A percentile compares a stretch with the other conserved stretches of the same genome.
phyloP scores from a whole-genome alignment of 108 stramenopile genomes.

The Poteriospumella lacustris region DNA sequence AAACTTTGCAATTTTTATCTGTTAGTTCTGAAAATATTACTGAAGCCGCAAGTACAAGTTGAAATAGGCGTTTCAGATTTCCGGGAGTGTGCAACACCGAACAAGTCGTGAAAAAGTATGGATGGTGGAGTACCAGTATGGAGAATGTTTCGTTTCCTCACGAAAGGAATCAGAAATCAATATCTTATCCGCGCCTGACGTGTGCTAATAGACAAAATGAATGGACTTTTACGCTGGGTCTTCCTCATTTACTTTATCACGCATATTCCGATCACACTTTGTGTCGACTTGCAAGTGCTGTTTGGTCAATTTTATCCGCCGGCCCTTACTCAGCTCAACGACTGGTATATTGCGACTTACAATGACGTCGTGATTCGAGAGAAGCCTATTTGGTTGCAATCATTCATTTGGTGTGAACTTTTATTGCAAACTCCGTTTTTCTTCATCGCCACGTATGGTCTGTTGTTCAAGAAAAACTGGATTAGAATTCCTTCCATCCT shows the following conservation, averaged over 20 bases:
- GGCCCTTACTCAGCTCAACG: constrained; percentile 53
- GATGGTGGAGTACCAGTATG: too few species aligned
- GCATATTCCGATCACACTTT: constrained; percentile 72
- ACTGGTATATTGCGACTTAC: constrained; percentile 60
- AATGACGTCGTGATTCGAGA: constrained; percentile 3
- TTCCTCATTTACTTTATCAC: constrained; percentile 68
- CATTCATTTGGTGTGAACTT: constrained; percentile 60
- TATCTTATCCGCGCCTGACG: too few species aligned
- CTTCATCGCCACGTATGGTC: constrained; percentile 54
- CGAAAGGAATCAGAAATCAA: too few species aligned
- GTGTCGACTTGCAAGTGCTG: constrained; percentile 66
- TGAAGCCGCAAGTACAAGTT: too few species aligned
- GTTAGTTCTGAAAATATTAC: too few species aligned
- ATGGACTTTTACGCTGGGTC: constrained; percentile 30
- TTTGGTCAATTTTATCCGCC: constrained; percentile 62
- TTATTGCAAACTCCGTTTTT: constrained; percentile 76
- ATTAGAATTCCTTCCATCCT: constrained; percentile 52
- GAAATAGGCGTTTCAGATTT: too few species aligned
- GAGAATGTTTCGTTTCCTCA: too few species aligned
- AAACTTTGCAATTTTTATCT: too few species aligned
- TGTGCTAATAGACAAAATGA: too few species aligned
- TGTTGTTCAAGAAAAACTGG: constrained; percentile 34
- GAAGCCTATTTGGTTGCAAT: constrained; percentile 52
- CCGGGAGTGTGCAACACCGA: too few species aligned
- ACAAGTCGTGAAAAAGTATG: too few species aligned